These are phyloP conservation scores for Lachancea nothofagi DNA, from an alignment of 805 yeast genomes.

Conservation along the genomic window DNA sequence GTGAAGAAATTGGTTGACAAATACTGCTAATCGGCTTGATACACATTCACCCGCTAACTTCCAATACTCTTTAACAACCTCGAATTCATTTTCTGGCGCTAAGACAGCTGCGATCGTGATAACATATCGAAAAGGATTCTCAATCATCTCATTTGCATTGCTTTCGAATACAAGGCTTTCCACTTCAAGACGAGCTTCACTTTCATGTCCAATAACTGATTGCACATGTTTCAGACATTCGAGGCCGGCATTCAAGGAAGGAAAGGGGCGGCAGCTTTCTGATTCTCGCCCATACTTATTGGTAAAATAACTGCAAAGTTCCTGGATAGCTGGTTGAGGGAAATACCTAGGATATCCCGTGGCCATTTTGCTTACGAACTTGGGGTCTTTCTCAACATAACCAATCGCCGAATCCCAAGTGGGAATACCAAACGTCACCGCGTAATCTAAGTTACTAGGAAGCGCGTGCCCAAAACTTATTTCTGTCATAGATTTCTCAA, in stretches of 20 bases:
- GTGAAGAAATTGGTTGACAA: neutral
- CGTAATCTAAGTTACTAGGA: no score
- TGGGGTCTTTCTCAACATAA: constrained; percentile 79
- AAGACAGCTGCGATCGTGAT: constrained; percentile 58
- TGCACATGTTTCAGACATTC: constrained; percentile 70
- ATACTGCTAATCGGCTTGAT: constrained; percentile 15
- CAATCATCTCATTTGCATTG: constrained; percentile 45
- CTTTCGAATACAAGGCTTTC: constrained; percentile 9
- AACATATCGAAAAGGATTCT: constrained; percentile 47
- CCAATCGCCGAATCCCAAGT: constrained; percentile 82
- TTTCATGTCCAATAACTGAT: constrained; percentile 13
- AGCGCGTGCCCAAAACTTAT: no score
- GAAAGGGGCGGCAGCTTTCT: constrained; percentile 65
- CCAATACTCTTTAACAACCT: constrained; percentile 80
- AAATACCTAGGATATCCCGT: constrained; percentile 87
- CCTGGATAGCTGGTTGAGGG: constrained; percentile 54
- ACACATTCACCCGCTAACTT: constrained; percentile 38
- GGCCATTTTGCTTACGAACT: constrained; percentile 72
- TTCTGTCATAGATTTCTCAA: no score
- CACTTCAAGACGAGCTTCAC: constrained; percentile 14
- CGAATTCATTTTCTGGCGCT: constrained; percentile 53
- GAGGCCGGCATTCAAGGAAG: constrained; percentile 62
- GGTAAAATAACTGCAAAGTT: constrained; percentile 47
- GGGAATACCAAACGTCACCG: no score
- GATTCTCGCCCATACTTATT: constrained; percentile 64